These are phyloP conservation scores for Pythium folliculosum DNA, from an alignment of 352 stramenopile species.

Conservation along the genomic window DNA sequence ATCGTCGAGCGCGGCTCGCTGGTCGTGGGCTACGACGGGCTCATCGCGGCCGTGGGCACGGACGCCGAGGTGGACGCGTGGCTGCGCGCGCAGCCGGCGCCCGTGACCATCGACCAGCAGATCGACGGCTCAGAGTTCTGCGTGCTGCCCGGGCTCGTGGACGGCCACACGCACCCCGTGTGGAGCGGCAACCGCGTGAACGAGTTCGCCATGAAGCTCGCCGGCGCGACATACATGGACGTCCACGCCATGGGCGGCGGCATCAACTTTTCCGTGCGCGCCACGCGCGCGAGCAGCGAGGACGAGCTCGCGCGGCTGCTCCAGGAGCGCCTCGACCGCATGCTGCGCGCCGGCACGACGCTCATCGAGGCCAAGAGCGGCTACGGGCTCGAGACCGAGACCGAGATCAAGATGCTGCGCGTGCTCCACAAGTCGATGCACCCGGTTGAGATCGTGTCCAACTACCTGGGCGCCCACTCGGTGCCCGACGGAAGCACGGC, in stretches of 20 bases:
- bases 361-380: conserved; percentile 83
- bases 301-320: conserved; percentile 57
- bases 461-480: conserved; percentile 76
- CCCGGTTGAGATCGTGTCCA: conserved; percentile 78
- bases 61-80: conserved; percentile 58
- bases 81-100: conserved; percentile 52
- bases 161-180: conserved; percentile 84
- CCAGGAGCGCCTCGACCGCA: conserved; percentile 59
- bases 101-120: conserved; percentile 69
- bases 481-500: conserved; percentile 73
- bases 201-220: conserved; percentile 88
- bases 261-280: conserved; percentile 82
- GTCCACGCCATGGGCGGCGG: conserved; percentile 74
- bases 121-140: conserved; percentile 69
- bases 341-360: conserved; percentile 75
- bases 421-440: conserved; percentile 66
- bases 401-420: conserved; percentile 86
- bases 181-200: conserved; percentile 85
- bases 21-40: conserved; percentile 52
- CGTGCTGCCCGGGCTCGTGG: conserved; percentile 78
- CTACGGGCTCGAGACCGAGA: conserved; percentile 81
- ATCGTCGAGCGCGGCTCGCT: conserved; percentile 63
- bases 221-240: conserved; percentile 85
- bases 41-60: conserved; percentile 65
- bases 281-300: conserved; percentile 66